A percentile compares a stretch with the other conserved stretches of the same genome.
phyloP scores from a whole-genome alignment of 768 basidiomycete genomes.

The Russula dissimulans region DNA sequence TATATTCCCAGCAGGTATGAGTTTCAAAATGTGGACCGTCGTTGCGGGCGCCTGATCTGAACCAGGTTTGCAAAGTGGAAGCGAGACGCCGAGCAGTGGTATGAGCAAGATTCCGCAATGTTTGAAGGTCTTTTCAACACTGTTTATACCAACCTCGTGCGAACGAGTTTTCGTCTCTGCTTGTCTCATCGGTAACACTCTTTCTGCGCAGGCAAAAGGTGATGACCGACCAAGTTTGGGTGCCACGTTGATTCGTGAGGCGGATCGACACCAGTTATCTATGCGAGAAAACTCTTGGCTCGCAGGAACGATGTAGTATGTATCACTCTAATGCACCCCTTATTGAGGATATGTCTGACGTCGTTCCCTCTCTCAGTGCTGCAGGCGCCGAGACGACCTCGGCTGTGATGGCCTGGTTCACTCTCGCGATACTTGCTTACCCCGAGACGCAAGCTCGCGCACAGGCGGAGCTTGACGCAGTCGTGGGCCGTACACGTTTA shows the following conservation, averaged over 20 bases:
- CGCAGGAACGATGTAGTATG: conserved; percentile 20
- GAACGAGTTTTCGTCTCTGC: not conserved
- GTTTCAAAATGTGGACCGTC: too few species aligned
- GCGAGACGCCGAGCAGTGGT: conserved; percentile 8
- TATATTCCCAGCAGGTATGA: conserved; percentile 15
- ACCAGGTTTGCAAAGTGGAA: conserved; percentile 16
- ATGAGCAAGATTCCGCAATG: conserved; percentile 14
- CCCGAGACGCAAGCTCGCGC: conserved; percentile 15
- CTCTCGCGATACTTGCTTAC: conserved; percentile 17
- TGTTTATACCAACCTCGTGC: conserved; percentile 1
- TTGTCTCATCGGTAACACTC: not conserved
- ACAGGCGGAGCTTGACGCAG: conserved; percentile 17
- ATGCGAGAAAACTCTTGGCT: conserved; percentile 19
- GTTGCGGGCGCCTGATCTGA: not conserved
- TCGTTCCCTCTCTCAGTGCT: conserved; percentile 2
- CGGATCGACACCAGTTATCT: conserved; percentile 7
- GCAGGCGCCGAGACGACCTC: conserved; percentile 17
- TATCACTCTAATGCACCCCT: not conserved
- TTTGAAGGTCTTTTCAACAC: conserved; percentile 9
- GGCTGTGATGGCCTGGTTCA: conserved; percentile 18
- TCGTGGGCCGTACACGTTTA: conserved; percentile 16
- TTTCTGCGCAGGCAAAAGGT: not conserved
- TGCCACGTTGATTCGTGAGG: conserved; percentile 9
- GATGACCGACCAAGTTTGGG: conserved; percentile 12
- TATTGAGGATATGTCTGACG: not conserved